A percentile compares a stretch with the other conserved stretches of the same genome.
phyloP scores from a whole-genome alignment of 495 filamentous ascomycete genomes.

The Tuber calosporum region DNA sequence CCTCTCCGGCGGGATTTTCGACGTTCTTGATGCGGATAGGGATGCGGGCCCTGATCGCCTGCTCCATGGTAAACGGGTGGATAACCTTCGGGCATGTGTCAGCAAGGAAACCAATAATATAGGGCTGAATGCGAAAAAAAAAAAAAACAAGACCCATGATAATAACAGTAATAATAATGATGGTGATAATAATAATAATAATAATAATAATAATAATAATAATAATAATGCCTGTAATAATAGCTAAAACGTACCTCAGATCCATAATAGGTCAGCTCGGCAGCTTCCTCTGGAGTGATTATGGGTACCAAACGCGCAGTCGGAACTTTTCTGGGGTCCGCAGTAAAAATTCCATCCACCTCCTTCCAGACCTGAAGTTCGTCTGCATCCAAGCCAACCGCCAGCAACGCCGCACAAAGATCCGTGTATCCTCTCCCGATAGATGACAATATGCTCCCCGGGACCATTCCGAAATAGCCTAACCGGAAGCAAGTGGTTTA shows the following conservation, averaged over 20 bases:
- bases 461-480: constrained; percentile 83
- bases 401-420: constrained; percentile 74
- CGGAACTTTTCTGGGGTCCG: constrained; percentile 80
- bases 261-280: constrained; percentile 87
- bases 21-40: constrained; percentile 97
- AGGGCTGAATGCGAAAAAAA: background rate
- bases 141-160: background rate
- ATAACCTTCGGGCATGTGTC: constrained; percentile 57
- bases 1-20: constrained; percentile 79
- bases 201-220: background rate
- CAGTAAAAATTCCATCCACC: constrained; percentile 85
- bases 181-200: background rate
- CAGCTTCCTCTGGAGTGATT: constrained; percentile 81
- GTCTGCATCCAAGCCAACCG: constrained; percentile 66
- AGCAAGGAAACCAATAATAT: background rate
- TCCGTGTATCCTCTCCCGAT: constrained; percentile 86
- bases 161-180: background rate
- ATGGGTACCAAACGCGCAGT: constrained; percentile 66
- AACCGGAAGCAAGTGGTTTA: background rate
- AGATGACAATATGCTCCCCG: constrained; percentile 54
- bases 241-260: constrained; percentile 50
- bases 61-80: constrained; percentile 97
- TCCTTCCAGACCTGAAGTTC: constrained; percentile 93
- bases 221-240: background rate
- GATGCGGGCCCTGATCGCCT: constrained; percentile 77